These are phyloP conservation scores for Suillus hirtellus DNA, from an alignment of 768 basidiomycete species.

Conservation along the genomic window DNA sequence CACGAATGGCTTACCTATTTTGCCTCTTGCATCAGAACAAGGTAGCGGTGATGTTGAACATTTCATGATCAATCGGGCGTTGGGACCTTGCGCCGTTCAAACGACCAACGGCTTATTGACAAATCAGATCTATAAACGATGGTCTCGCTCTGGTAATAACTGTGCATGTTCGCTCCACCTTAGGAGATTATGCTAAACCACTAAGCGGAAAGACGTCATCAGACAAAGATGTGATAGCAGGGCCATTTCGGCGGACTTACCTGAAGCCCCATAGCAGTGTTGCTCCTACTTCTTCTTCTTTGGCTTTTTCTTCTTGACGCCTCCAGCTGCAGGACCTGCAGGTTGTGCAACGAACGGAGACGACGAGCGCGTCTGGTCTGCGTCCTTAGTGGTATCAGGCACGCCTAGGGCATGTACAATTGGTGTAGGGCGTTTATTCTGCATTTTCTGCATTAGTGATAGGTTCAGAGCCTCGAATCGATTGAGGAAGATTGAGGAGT, in stretches of 20 bases:
- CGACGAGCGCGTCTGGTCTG: slow-evolving; percentile 31
- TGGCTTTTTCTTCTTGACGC: slow-evolving; percentile 80
- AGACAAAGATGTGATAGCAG: background rate
- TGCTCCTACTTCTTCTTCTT: slow-evolving; percentile 69
- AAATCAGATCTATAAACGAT: background rate
- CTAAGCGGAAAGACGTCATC: background rate
- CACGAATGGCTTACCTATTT: background rate
- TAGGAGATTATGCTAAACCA: background rate
- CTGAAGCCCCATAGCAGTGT: slow-evolving; percentile 3
- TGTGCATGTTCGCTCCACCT: background rate
- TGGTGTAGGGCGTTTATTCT: slow-evolving; percentile 52
- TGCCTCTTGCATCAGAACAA: background rate
- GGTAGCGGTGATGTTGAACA: background rate
- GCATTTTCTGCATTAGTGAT: slow-evolving; percentile 85
- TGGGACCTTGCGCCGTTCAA: background rate
- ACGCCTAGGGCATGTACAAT: slow-evolving; percentile 21
- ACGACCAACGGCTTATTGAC: background rate
- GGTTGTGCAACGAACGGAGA: slow-evolving; percentile 36
- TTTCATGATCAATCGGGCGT: no score
- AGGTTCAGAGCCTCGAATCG: slow-evolving; percentile 93
- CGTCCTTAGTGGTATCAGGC: slow-evolving; percentile 20
- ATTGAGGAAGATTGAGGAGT: slow-evolving; percentile 93
- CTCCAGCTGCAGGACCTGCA: slow-evolving; percentile 47
- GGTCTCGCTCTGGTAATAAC: background rate
- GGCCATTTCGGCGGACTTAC: background rate